These are phyloP conservation scores for Sclerotiophoma versabilis DNA, from an alignment of 2,329 filamentous ascomycete genomes.

Conservation along the genomic window DNA sequence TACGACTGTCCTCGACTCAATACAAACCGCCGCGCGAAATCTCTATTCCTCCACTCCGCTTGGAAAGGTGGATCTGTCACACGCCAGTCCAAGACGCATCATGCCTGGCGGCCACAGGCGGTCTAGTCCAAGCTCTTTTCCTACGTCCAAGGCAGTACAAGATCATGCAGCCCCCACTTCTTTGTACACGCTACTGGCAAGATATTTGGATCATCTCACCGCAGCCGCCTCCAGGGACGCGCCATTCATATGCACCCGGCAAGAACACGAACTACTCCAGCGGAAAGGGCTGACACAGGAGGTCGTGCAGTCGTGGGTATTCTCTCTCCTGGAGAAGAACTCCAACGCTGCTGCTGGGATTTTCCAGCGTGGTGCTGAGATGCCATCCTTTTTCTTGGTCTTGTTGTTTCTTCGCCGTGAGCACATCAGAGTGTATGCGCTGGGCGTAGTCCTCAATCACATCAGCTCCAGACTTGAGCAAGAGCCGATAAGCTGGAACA, in stretches of 20 bases:
- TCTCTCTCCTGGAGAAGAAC: constrained; percentile 24
- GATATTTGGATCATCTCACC: constrained; percentile 30
- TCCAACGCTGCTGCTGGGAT: constrained; percentile 28
- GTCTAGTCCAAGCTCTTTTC: not conserved
- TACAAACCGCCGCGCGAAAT: constrained; percentile 22
- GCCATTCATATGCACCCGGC: constrained; percentile 21
- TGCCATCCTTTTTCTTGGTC: constrained; percentile 42
- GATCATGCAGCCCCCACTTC: constrained; percentile 19
- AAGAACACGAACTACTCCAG: constrained; percentile 31
- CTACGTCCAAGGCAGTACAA: not conserved
- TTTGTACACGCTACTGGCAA: constrained; percentile 37
- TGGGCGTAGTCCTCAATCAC: constrained; percentile 36
- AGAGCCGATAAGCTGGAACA: constrained; percentile 30
- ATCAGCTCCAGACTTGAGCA: constrained; percentile 23
- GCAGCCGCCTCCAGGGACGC: constrained; percentile 1
- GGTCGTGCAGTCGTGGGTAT: constrained; percentile 35
- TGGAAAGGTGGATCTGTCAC: constrained; percentile 26
- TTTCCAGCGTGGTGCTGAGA: constrained; percentile 21
- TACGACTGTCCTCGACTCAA: constrained; percentile 28
- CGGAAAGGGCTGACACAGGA: constrained; percentile 23
- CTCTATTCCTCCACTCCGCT: constrained; percentile 25
- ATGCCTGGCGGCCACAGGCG: constrained; percentile 2
- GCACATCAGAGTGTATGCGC: constrained; percentile 27
- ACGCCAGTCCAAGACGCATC: constrained; percentile 11
- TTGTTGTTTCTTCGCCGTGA: constrained; percentile 42